Base-by-base conservation (phyloP, 768 basidiomycete species). In the Boletus bicolor region DNA sequence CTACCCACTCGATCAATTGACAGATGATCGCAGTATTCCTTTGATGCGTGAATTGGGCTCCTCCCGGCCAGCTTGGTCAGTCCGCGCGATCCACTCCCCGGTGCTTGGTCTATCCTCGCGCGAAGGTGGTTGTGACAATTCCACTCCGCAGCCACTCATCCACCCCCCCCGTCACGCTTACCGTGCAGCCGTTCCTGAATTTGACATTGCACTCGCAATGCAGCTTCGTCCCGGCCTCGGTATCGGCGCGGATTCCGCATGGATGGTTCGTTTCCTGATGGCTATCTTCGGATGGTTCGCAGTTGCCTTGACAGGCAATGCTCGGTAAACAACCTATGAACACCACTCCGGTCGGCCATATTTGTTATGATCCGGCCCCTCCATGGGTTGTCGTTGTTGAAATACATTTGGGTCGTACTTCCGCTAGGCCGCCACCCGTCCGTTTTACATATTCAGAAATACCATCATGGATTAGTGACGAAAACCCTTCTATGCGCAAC, bases 201-300 rank as follows among this genome's bases (percentile, higher is more conserved):
- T 79, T 32, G 88, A 90, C 63, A 77, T 87, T 44, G 88, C 86
- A 17, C 79, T 91, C 7, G 86, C 86, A 43, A 85, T 90, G 86
- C 88, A 90, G 69, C 77, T 89, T 46, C 79, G 86, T 32, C 87
- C 86, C 6, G 86, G 87, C 1, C 71, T 89, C 21, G 87, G 87
- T 37, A 69, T 79, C 11, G 84, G 86, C 39, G 84, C 87, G 11
- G 88, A 90, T 63, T 79, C 86, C 7, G 87, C 87, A 37, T 90
- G 86, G 86, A 81, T 89, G 77, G 85, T 90, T 47, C 74, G 87
- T 56, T 90, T 88, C 67, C 69, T 90, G 71, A 89, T 91, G 87
- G 76, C 83, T 32, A 79, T 89, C 70, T 89, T 87, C 68, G 88
- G 87, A 24, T 90, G 88, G 88, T 77, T 90, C 59, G 79, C 84